These are phyloP conservation scores for Pseudotsuga menziesii DNA, from an alignment of 75 land plant species.

Conservation along the genomic window DNA sequence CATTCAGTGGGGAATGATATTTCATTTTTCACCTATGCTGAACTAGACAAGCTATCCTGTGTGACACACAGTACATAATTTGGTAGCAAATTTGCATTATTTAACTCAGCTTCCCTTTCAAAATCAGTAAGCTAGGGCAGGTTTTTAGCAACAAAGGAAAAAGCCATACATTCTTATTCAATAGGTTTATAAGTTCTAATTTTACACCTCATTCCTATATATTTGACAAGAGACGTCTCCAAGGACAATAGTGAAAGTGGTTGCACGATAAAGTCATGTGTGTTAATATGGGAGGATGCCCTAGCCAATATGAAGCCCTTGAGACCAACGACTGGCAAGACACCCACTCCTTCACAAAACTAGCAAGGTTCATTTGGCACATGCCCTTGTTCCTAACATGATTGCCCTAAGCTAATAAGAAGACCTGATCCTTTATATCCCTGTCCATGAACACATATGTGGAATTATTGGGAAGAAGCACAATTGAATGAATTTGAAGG, in stretches of 20 bases:
- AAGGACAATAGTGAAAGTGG: background rate
- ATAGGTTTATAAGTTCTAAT: background rate
- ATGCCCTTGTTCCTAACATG: background rate
- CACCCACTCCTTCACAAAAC: slow-evolving; percentile 12
- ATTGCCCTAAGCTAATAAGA: background rate
- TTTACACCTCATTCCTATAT: slow-evolving; percentile 1
- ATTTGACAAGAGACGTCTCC: background rate
- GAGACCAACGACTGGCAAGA: slow-evolving; percentile 6
- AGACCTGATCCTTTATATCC: slow-evolving; percentile 9
- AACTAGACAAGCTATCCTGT: background rate
- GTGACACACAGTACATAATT: background rate
- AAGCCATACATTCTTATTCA: background rate
- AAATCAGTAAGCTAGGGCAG: background rate
- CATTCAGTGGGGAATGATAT: background rate
- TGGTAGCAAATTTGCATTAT: background rate
- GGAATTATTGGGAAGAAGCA: no score
- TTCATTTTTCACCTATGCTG: background rate
- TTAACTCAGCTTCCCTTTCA: background rate
- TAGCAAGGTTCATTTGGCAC: slow-evolving; percentile 7
- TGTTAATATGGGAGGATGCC: slow-evolving; percentile 1
- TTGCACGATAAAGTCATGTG: background rate
- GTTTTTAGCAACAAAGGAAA: background rate
- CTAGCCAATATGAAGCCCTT: background rate
- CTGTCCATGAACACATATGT: no score
- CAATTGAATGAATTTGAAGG: no score